Percentiles rank a stretch among this genome's conserved stretches.
Conservation (phyloP, 2,329 filamentous ascomycete species). For the Amauroascus verrucosus region DNA sequence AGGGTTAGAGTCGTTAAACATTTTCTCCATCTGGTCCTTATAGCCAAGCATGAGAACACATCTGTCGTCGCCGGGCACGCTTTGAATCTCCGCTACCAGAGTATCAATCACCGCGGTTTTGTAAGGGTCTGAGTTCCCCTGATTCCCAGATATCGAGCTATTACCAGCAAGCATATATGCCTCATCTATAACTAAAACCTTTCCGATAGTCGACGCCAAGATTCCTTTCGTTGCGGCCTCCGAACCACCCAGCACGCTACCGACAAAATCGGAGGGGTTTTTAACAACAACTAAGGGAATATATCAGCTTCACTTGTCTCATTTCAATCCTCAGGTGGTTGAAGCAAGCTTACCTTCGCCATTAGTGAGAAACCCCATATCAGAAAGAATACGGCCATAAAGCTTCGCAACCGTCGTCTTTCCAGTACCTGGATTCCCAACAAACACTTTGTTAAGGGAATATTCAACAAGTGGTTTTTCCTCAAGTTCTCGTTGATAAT, state of each 20-base stretch:
- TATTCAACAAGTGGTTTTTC: slow-evolving; percentile 52
- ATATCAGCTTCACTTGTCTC: too few species aligned
- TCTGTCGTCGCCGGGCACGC: slow-evolving; percentile 57
- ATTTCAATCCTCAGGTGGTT: too few species aligned
- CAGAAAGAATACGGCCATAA: slow-evolving; percentile 57
- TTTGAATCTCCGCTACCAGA: slow-evolving; percentile 63
- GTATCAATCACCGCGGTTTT: slow-evolving; percentile 61
- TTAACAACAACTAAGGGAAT: slow-evolving; percentile 54
- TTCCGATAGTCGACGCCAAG: slow-evolving; percentile 54
- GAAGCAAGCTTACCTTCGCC: slow-evolving; percentile 48
- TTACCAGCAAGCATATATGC: slow-evolving; percentile 56
- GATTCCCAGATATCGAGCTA: slow-evolving; percentile 20
- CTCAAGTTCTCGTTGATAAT: slow-evolving; percentile 55
- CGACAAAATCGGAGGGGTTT: slow-evolving; percentile 65
- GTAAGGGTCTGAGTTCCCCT: slow-evolving; percentile 38
- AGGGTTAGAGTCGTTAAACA: slow-evolving; percentile 66
- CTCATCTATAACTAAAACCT: slow-evolving; percentile 72
- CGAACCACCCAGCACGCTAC: slow-evolving; percentile 52
- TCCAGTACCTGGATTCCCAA: slow-evolving; percentile 63
- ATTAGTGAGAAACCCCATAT: slow-evolving; percentile 56
- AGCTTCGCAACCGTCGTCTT: slow-evolving; percentile 67
- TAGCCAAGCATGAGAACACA: slow-evolving; percentile 65
- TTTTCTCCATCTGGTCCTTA: slow-evolving; percentile 55
- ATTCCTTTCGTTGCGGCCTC: slow-evolving; percentile 65
- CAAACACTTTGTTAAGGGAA: slow-evolving; percentile 57